Conservation (phyloP, 257 asterid species). For the Gentiana macrophylla region DNA sequence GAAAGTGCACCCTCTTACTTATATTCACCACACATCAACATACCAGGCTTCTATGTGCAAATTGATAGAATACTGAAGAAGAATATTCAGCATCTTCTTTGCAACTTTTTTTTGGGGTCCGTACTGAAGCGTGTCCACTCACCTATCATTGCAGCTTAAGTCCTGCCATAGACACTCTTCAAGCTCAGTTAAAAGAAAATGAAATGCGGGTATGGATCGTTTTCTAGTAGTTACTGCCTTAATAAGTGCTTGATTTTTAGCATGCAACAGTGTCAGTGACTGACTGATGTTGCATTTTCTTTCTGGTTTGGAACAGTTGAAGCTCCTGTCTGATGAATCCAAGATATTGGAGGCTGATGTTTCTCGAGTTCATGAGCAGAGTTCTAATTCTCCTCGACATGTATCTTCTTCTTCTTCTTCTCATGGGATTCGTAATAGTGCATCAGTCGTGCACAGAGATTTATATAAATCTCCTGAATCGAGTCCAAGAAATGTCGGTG, state of each 20-base stretch:
- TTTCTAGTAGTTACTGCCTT: neutral
- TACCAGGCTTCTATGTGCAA: slow-evolving; percentile 99
- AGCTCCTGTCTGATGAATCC: slow-evolving; percentile 68
- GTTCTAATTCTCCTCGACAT: slow-evolving; percentile 40
- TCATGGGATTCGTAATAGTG: slow-evolving; percentile 34
- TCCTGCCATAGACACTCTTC: slow-evolving; percentile 82
- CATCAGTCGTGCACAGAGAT: slow-evolving; percentile 49
- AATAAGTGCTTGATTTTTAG: neutral
- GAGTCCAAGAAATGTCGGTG: slow-evolving; percentile 20
- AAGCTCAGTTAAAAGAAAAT: slow-evolving; percentile 83
- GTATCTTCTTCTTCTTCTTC: slow-evolving; percentile 31
- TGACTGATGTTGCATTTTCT: too few relatives aligned
- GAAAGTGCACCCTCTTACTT: slow-evolving; percentile 79
- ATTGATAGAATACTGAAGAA: slow-evolving; percentile 73
- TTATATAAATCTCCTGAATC: slow-evolving; percentile 38
- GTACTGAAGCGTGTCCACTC: slow-evolving; percentile 11
- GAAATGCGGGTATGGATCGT: slow-evolving; percentile 59
- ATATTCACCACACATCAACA: slow-evolving; percentile 86
- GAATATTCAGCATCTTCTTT: neutral
- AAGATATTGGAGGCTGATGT: slow-evolving; percentile 44
- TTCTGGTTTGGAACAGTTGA: slow-evolving; percentile 41
- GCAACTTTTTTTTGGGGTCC: slow-evolving; percentile 2
- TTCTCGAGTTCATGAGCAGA: slow-evolving; percentile 31
- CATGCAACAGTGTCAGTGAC: neutral
- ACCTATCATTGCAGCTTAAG: slow-evolving; percentile 55